These are phyloP conservation scores for Schrenkiella parvula DNA, from an alignment of 345 rosid genomes.

Conservation along the genomic window DNA sequence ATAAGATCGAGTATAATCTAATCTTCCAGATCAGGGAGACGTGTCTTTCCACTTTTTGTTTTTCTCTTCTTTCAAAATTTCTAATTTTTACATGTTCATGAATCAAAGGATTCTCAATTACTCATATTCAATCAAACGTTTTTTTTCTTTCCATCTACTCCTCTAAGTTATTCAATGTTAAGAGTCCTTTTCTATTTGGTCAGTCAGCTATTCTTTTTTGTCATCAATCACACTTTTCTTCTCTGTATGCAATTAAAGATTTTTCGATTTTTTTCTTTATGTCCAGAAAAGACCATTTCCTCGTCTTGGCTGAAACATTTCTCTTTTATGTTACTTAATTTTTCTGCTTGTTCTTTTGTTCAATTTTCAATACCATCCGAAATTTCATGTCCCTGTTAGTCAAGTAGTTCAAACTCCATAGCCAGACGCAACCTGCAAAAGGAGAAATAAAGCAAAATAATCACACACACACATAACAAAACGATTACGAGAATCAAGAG, in stretches of 20 bases:
- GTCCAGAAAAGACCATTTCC: background rate
- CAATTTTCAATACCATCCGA: background rate
- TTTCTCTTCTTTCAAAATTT: background rate
- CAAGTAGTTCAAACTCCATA: background rate
- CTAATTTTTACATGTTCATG: background rate
- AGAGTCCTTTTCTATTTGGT: background rate
- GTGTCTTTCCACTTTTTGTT: background rate
- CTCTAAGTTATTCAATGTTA: background rate
- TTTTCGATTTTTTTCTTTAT: background rate
- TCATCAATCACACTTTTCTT: background rate
- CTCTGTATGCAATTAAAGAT: background rate
- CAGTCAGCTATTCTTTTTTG: background rate
- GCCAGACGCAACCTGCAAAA: constrained; percentile 16
- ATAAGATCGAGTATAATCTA: background rate
- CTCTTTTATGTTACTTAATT: background rate
- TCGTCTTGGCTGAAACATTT: background rate
- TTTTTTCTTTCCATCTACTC: background rate
- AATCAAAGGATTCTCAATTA: background rate
- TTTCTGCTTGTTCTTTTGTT: background rate
- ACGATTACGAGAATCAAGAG: background rate
- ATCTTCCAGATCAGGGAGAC: background rate
- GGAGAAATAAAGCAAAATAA: background rate
- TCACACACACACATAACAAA: background rate
- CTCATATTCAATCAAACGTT: background rate
- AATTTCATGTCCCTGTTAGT: background rate